phyloP scores from a whole-genome alignment of 1,139 yeast species.

The Zygosaccharomyces sapae region DNA sequence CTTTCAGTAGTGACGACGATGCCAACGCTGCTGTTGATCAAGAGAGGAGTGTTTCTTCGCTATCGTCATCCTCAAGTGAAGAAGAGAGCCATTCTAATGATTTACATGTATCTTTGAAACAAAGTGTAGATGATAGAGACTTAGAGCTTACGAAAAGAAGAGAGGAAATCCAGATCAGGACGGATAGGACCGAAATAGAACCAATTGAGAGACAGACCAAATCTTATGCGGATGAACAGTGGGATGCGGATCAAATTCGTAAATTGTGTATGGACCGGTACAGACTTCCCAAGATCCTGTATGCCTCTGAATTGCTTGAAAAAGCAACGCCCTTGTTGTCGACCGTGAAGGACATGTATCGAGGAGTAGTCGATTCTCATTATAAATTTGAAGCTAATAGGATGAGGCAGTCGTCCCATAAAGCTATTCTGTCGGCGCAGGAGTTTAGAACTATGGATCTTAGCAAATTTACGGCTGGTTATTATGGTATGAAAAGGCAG shows the following conservation, averaged over 20 bases:
- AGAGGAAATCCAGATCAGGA: background rate
- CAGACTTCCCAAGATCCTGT: constrained; percentile 23
- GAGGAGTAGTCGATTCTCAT: constrained; percentile 44
- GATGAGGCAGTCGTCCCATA: constrained; percentile 39
- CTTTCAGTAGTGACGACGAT: constrained; percentile 4
- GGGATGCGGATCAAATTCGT: constrained; percentile 3
- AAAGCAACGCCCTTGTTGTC: constrained; percentile 37
- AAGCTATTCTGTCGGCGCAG: constrained; percentile 44
- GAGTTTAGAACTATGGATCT: constrained; percentile 50
- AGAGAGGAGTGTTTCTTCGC: background rate
- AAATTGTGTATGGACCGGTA: constrained; percentile 6
- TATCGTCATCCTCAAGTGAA: background rate
- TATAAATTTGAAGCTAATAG: constrained; percentile 49
- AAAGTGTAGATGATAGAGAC: constrained; percentile 12
- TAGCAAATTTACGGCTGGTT: constrained; percentile 53
- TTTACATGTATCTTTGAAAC: constrained; percentile 7
- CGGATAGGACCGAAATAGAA: no score
- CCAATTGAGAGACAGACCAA: no score
- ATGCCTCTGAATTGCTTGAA: constrained; percentile 27
- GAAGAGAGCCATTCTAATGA: background rate
- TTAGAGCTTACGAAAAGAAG: constrained; percentile 9
- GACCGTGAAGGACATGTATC: constrained; percentile 43
- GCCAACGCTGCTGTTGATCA: background rate
- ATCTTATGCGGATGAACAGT: no score
- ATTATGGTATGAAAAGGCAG: constrained; percentile 57